phyloP scores from a whole-genome alignment of 75 land plant species.

The Pinus tabuliformis region DNA sequence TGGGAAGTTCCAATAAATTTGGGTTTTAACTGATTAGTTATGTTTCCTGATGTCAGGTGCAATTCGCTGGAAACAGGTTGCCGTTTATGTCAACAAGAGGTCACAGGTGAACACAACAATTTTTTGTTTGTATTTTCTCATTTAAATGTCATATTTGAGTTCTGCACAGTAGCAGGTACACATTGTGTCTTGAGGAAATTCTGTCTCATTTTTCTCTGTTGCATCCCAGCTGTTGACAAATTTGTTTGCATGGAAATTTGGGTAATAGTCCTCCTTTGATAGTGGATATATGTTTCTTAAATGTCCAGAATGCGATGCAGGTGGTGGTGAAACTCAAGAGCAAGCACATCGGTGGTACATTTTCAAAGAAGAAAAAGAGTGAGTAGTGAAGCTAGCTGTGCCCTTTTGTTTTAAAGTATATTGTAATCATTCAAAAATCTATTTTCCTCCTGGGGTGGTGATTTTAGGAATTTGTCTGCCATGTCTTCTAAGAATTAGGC shows the following conservation, averaged over 20 bases:
- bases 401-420: background rate
- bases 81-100: conserved; percentile 66
- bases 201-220: background rate
- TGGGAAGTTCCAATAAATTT: background rate
- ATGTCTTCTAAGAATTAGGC: background rate
- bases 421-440: background rate
- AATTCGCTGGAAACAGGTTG: conserved; percentile 55
- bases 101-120: conserved; percentile 47
- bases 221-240: background rate
- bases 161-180: background rate
- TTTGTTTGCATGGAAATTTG: background rate
- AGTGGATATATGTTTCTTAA: conserved; percentile 8
- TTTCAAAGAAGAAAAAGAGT: conserved; percentile 84
- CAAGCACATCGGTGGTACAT: conserved; percentile 79
- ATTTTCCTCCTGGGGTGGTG: background rate
- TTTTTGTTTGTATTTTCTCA: conserved; percentile 5
- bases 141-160: background rate
- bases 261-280: background rate
- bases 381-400: conserved; percentile 10
- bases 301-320: conserved; percentile 28
- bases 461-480: background rate
- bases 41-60: conserved; percentile 31
- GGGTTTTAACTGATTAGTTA: background rate
- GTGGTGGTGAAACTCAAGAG: conserved; percentile 75
- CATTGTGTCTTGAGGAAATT: background rate